Conservation (phyloP, 73 alveolate species). For the Paramecium primaurelia region DNA sequence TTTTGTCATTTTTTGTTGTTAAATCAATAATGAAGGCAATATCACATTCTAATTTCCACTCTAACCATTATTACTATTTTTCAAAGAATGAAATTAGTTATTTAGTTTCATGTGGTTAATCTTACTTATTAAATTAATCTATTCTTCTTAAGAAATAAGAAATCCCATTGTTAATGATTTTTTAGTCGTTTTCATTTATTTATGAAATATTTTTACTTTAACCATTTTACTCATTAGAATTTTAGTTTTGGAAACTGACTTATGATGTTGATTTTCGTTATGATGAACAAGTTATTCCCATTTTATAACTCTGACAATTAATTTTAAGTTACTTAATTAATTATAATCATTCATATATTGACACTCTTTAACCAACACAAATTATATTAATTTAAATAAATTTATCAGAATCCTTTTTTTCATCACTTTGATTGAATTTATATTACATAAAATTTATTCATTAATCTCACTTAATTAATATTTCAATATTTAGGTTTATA, state of each 20-base stretch:
- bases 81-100: not conserved
- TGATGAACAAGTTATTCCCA: constrained; percentile 2
- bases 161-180: not conserved
- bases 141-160: not conserved
- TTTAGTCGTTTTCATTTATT: not conserved
- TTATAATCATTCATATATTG: not conserved
- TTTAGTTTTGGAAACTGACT: not conserved
- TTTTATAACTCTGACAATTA: not conserved
- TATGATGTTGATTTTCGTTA: not conserved
- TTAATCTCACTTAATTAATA: too few relatives aligned
- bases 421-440: not conserved
- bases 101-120: not conserved
- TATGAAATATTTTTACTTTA: not conserved
- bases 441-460: not conserved
- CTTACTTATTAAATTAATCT: not conserved
- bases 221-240: not conserved
- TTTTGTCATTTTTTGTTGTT: constrained; percentile 1
- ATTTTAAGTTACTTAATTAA: not conserved
- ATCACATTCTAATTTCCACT: not conserved
- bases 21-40: constrained; percentile 2
- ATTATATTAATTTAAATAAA: not conserved
- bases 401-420: not conserved
- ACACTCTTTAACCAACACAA: not conserved
- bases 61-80: not conserved
- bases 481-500: not conserved